phyloP scores from a whole-genome alignment of 371 early-diverging fungal genomes.

The Saksenaea vasiformis region DNA sequence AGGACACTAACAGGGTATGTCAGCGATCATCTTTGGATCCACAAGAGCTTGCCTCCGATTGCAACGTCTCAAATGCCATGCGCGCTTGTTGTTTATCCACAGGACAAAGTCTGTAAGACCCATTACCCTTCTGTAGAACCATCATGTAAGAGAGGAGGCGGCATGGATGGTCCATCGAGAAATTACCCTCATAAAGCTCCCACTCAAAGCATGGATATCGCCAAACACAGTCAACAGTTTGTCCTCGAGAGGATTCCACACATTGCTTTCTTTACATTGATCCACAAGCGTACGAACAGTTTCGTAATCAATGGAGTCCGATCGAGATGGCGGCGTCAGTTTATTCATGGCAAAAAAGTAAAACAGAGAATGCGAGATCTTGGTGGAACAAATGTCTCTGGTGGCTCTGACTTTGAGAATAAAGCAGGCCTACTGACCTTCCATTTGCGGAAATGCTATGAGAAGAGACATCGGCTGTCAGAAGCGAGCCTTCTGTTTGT shows the following conservation, averaged over 20 bases:
- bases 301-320: not conserved
- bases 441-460: too few relatives aligned
- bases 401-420: too few relatives aligned
- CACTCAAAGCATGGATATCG: constrained; percentile 11
- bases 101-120: constrained; percentile 9
- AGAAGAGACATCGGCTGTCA: too few relatives aligned
- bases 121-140: not conserved
- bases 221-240: constrained; percentile 13
- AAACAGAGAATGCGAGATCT: too few relatives aligned
- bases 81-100: constrained; percentile 24
- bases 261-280: constrained; percentile 10
- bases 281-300: not conserved
- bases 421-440: too few relatives aligned
- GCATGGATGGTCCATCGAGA: constrained; percentile 24
- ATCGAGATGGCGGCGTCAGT: not conserved
- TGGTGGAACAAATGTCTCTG: too few relatives aligned
- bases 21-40: not conserved
- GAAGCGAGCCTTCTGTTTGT: too few relatives aligned
- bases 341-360: not conserved
- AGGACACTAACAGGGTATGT: constrained; percentile 1
- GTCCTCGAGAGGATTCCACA: constrained; percentile 13
- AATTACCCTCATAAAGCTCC: constrained; percentile 26
- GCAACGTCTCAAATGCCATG: not conserved
- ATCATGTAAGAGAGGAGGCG: constrained; percentile 27
- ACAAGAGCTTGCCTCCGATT: not conserved